These are phyloP conservation scores for Mimosa pudica DNA, from an alignment of 306 rosid genomes.

Conservation along the genomic window DNA sequence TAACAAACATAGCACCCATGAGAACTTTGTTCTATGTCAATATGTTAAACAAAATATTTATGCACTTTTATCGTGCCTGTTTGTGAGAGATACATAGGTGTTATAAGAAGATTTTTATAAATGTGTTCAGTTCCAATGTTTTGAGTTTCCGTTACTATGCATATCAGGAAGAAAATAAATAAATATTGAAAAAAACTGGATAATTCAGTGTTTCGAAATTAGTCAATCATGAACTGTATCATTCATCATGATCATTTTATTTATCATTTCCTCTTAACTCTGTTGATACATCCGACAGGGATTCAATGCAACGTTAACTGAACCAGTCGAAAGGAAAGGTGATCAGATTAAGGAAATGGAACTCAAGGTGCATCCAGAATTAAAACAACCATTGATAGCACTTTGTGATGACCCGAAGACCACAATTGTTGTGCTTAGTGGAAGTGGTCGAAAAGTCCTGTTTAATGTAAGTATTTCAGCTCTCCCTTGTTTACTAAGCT, in stretches of 20 bases:
- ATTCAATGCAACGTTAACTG: conserved; percentile 90
- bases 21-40: no score
- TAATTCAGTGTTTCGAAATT: conserved; percentile 22
- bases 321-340: conserved; percentile 83
- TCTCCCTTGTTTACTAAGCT: conserved; percentile 23
- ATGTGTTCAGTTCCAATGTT: conserved; percentile 23
- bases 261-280: conserved; percentile 28
- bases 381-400: conserved; percentile 61
- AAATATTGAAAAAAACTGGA: neutral
- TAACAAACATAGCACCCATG: no score
- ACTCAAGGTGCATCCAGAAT: conserved; percentile 76
- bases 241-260: neutral
- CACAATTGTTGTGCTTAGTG: conserved; percentile 89
- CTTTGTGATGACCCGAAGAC: conserved; percentile 78
- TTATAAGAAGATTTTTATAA: neutral
- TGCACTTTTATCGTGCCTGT: no score
- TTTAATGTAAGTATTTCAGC: conserved; percentile 60
- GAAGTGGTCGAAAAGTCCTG: conserved; percentile 70
- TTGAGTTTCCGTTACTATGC: conserved; percentile 17
- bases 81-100: neutral
- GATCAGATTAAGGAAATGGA: conserved; percentile 92
- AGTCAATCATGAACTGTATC: conserved; percentile 20
- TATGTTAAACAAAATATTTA: no score
- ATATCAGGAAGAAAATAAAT: neutral
- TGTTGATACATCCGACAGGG: conserved; percentile 59